Evolutionary conservation across 441 rosid species (phyloP), one percentile per base, ranked within the genome.

Genomic region (Melastoma candidum): DNA sequence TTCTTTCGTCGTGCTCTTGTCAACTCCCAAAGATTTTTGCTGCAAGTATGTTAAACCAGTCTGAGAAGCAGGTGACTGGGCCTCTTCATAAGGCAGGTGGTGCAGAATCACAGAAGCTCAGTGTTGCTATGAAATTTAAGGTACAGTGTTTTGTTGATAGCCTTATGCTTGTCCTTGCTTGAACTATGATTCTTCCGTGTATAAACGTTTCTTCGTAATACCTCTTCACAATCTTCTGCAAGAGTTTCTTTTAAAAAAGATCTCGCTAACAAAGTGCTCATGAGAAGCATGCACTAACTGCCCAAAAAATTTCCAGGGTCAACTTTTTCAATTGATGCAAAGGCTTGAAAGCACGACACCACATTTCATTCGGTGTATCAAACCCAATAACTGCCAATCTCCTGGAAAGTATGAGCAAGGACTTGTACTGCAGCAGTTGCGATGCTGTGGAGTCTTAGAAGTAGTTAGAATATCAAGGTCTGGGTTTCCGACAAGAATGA

Each of bases 371-470:
- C 96, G 99, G 12, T 94, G 99, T 72, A 87, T 94, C 74, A 94
- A 94, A 74, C 87, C 97, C 60, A 94, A 94, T 79, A 85, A 82
- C 51, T 53, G 63, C 14, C 99, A 87, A 55, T 87, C 99, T 63
- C 96, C 97, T 55, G 78, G 97, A 71, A 57, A 69, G 65, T 89
- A 94, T 41, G 90, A 85, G 63, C 99, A 94, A 76, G 87, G 87
- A 44, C 92, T 94, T 45, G 86, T 90, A 52, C 65, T 94, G 71
- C 99, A 90, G 79, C 99, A 87, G 76, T 71, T 94, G 74, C 78
- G 96, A 73, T 94, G 99, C 64, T 94, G 99, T 61, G 99, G 99
- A 49, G 97, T 94, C 68, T 76, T 94, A 12, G 99, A 94, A 76
- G 99, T 94, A 13, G 99, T 94, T 71, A 93, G 99, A 39, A 89